Evolutionary conservation across 202 grass and related monocot species (phyloP).

Genomic region (Schoenoplectus triqueter): DNA sequence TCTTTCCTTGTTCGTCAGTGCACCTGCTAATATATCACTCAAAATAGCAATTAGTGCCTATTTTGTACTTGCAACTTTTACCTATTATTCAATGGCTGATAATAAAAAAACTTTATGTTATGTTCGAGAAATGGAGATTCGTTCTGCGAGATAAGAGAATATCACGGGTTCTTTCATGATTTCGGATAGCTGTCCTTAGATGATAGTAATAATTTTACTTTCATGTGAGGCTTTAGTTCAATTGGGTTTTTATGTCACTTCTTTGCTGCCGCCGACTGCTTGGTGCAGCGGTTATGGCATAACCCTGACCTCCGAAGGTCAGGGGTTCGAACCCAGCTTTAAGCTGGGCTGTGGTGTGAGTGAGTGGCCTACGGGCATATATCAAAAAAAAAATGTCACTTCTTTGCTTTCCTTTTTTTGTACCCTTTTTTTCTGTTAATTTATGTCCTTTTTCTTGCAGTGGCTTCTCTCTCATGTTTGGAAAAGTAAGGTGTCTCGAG

Average conservation of each 20-base stretch:
- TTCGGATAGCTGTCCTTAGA: neutral
- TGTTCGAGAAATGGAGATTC: neutral
- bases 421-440: neutral
- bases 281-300: no score
- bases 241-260: neutral
- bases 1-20: neutral
- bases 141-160: slow-evolving; percentile 4
- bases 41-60: neutral
- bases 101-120: neutral
- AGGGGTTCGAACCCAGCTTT: no score
- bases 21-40: neutral
- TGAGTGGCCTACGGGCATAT: no score
- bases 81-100: neutral
- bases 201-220: slow-evolving; percentile 14
- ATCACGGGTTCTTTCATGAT: neutral
- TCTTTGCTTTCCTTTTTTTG: neutral
- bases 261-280: no score
- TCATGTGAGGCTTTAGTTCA: neutral
- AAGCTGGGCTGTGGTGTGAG: no score
- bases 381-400: no score
- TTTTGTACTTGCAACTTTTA: neutral
- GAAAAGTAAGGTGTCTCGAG: slow-evolving; percentile 63
- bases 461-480: slow-evolving; percentile 46
- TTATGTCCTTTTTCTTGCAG: slow-evolving; percentile 38
- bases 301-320: no score